phyloP scores from a whole-genome alignment of 495 filamentous ascomycete species.

The Aspergillus carlsbadensis region DNA sequence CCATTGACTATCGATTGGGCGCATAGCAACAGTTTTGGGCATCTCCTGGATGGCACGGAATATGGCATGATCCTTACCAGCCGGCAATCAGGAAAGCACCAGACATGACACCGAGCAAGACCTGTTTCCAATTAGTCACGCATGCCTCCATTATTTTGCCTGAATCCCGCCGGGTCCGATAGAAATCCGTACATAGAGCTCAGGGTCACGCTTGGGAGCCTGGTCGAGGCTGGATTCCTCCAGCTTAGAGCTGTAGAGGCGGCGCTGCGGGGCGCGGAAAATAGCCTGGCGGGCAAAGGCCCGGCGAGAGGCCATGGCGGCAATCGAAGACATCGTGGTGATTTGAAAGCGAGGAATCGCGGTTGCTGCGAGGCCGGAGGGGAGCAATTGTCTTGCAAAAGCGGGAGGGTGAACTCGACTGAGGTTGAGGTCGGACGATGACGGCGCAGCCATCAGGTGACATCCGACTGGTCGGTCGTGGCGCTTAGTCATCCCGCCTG shows the following conservation, averaged over 20 bases:
- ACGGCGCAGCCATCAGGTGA: slow-evolving; percentile 37
- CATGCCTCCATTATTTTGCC: background rate
- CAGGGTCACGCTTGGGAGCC: slow-evolving; percentile 73
- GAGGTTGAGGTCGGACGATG: slow-evolving; percentile 32
- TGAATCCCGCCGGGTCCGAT: slow-evolving; percentile 4
- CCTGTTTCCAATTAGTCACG: slow-evolving; percentile 49
- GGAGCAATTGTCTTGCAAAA: slow-evolving; percentile 17
- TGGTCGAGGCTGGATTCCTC: slow-evolving; percentile 55
- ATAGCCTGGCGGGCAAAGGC: slow-evolving; percentile 47
- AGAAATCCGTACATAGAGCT: slow-evolving; percentile 66
- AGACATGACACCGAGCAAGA: slow-evolving; percentile 89
- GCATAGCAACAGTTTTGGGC: background rate
- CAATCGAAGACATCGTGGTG: slow-evolving; percentile 52
- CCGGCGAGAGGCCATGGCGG: slow-evolving; percentile 51
- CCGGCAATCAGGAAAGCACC: slow-evolving; percentile 83
- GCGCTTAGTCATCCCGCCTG: slow-evolving; percentile 30
- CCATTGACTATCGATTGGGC: slow-evolving; percentile 2
- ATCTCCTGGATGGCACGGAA: slow-evolving; percentile 39
- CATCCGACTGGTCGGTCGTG: slow-evolving; percentile 23
- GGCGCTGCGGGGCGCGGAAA: slow-evolving; percentile 42
- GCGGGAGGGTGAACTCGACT: slow-evolving; percentile 28
- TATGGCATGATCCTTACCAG: slow-evolving; percentile 64
- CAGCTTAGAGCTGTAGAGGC: slow-evolving; percentile 46
- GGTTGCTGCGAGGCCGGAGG: slow-evolving; percentile 17
- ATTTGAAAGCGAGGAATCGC: slow-evolving; percentile 20